Percentiles rank a stretch among this genome's conserved stretches.
phyloP scores from a whole-genome alignment of 768 basidiomycete species.

The Rhizopogon roseolus region DNA sequence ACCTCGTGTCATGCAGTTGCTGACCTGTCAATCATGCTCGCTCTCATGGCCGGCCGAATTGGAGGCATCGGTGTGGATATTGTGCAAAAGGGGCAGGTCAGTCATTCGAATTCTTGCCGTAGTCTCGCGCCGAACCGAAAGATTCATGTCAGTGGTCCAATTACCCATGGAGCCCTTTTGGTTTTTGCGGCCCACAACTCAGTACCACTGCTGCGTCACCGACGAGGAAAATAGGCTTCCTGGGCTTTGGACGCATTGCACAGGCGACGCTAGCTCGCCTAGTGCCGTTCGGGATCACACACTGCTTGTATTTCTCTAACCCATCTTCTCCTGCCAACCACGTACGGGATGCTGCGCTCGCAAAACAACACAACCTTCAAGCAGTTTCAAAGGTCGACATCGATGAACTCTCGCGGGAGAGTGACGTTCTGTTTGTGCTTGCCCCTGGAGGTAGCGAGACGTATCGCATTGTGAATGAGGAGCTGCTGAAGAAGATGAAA shows the following conservation, averaged over 20 bases:
- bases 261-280: constrained; percentile 79
- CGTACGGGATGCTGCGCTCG: constrained; percentile 33
- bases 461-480: constrained; percentile 64
- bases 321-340: constrained; percentile 44
- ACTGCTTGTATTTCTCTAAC: constrained; percentile 63
- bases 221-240: constrained; percentile 75
- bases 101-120: constrained; percentile 12
- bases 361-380: constrained; percentile 29
- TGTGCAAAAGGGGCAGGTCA: constrained; percentile 68
- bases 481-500: constrained; percentile 83
- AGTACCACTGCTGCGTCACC: constrained; percentile 47
- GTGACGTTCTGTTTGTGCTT: constrained; percentile 83
- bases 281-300: constrained; percentile 75
- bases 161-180: constrained; percentile 77
- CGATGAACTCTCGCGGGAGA: constrained; percentile 66
- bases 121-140: background rate
- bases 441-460: constrained; percentile 73
- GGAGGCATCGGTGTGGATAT: constrained; percentile 57
- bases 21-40: constrained; percentile 85
- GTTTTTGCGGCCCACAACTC: constrained; percentile 79
- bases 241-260: constrained; percentile 94
- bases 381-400: constrained; percentile 53
- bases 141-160: constrained; percentile 62
- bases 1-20: constrained; percentile 56
- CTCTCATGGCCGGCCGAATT: constrained; percentile 89